Evolutionary conservation across 2,329 filamentous ascomycete genomes (phyloP), one percentile per base, ranked within the genome.

Genomic region (Trichoderma sp.): DNA sequence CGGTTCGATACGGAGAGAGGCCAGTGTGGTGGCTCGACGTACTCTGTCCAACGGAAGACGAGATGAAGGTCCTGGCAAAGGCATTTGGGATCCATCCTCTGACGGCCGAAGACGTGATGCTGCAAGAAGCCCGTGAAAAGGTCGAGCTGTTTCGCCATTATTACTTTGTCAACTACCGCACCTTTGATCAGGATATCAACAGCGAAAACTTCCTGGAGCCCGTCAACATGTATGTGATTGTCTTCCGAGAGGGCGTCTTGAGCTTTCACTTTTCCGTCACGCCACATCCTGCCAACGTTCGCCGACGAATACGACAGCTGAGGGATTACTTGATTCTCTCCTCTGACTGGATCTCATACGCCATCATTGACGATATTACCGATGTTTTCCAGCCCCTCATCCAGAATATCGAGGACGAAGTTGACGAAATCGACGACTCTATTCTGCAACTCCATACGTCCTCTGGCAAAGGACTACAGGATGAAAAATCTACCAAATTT

Each of bases 11-110:
- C 78, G 96, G 96, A 1, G 93, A 97, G 31, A 91, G 95, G 6
- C 97, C 97, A 6, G 95, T 97, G 0, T 99, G 97, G 91, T 99
- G 97, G 97, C 90, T 99, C 4, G 97, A 99, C 84, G 91, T 99
- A 6, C 88, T 98, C 29, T 94, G 91, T 62, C 97, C 97, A 1
- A 98, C 95, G 0, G 95, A 98, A 81, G 91, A 92, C 0, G 97
- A 99, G 85, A 98, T 99, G 97, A 96, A 95, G 82, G 91, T 97
- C 9, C 89, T 99, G 56, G 92, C 94, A 35, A 97, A 97, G 81
- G 90, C 97, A 0, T 99, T 99, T 82, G 95, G 95, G 18, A 98
- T 99, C 76, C 97, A 99, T 85, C 95, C 97, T 0, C 86, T 99
- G 75, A 99, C 97, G 0, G 93, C 95, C 2, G 97, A 99, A 84